Base-by-base conservation (phyloP, 2,329 filamentous ascomycete species). In the Rasamsonia emersonii region DNA sequence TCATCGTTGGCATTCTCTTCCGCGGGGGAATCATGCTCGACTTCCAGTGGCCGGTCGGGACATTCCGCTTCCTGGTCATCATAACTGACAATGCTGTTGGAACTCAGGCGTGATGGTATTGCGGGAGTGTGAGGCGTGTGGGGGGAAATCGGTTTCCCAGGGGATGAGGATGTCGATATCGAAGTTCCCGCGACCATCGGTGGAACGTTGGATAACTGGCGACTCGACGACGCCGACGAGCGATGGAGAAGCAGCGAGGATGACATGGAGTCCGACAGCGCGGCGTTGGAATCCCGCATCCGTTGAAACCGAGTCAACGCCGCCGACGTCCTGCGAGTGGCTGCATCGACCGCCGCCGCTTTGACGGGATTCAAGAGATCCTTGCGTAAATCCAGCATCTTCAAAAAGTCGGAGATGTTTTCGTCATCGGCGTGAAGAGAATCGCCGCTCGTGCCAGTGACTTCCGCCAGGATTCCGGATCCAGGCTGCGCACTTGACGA, bases 111-210 rank as follows among this genome's bases (percentile, higher is more conserved):
- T 5, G 88, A 95, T 13, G 89, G 89, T 17, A 96, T 86, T 8
- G 88, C 86, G 3, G 91, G 91, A 0, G 86, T 93, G 50, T 96
- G 88, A 1, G 88, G 86, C 0, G 85, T 94, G 51, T 89, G 86
- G 7, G 83, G 86, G 3, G 86, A 94, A 11, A 93, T 73, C 0
- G 86, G 85, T 49, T 94, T 94, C 35, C 82, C 85, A 1, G 88
- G 88, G 7, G 88, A 95, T 1, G 86, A 89, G 1, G 85, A 89
- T 8, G 80, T 79, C 3, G 88, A 95, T 42, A 86, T 68, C 0
- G 83, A 86, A 4, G 80, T 81, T 5, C 71, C 72, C 15, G 64
- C 68, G 29, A 74, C 60, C 64, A 78, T 73, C 4, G 70, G 70
- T 13, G 76, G 74, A 9, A 77, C 71, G 27, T 70, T 75, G 4